Conservation (phyloP, 1,284 basidiomycete species). For the Ustilago cynodontis region DNA sequence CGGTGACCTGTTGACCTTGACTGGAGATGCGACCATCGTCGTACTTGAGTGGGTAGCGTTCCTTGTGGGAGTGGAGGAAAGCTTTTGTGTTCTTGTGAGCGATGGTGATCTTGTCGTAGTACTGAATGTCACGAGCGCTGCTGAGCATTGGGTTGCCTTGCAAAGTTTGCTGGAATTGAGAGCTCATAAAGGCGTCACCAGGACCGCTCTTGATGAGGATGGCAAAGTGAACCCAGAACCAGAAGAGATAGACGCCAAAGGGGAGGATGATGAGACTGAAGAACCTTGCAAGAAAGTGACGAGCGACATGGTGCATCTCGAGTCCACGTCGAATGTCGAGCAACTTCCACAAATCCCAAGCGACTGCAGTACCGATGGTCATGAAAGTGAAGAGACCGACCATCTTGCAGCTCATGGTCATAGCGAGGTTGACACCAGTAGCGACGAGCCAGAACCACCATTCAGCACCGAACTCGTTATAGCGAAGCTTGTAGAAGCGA, state of each 20-base stretch:
- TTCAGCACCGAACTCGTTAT: constrained; percentile 72
- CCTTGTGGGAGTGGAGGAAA: constrained; percentile 91
- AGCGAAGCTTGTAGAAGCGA: constrained; percentile 93
- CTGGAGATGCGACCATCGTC: constrained; percentile 95
- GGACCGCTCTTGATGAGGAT: constrained; percentile 90
- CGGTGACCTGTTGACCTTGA: constrained; percentile 99
- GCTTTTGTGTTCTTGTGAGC: constrained; percentile 93
- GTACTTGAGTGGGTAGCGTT: constrained; percentile 91
- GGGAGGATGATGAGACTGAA: constrained; percentile 90
- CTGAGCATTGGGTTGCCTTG: constrained; percentile 90
- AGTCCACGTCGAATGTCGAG: constrained; percentile 87
- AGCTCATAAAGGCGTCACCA: constrained; percentile 97
- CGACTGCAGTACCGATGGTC: constrained; percentile 89
- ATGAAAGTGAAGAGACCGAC: constrained; percentile 93
- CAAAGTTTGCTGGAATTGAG: constrained; percentile 96
- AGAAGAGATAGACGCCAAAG: constrained; percentile 88
- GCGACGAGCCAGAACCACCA: constrained; percentile 97
- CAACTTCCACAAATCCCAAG: constrained; percentile 94
- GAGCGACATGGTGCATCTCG: constrained; percentile 80
- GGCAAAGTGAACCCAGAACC: constrained; percentile 96
- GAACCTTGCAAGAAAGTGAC: constrained; percentile 88
- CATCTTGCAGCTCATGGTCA: constrained; percentile 97
- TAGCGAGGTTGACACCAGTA: constrained; percentile 92
- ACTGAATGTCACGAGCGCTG: constrained; percentile 90
- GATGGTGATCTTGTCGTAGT: constrained; percentile 88